These are phyloP conservation scores for Suillus spraguei DNA, from an alignment of 768 basidiomycete species.

Conservation along the genomic window DNA sequence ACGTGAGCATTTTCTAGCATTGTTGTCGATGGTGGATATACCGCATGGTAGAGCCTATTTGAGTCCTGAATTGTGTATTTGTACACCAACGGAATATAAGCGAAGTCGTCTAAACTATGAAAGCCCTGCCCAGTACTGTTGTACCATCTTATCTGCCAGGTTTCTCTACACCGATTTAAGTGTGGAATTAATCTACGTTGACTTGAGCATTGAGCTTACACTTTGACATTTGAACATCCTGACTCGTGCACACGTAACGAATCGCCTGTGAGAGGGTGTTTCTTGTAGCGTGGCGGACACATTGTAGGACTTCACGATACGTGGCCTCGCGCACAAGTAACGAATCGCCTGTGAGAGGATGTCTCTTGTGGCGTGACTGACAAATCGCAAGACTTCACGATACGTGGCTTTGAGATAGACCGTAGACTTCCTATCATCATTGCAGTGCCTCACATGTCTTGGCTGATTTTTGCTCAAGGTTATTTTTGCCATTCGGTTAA, in stretches of 20 bases:
- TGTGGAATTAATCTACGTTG: too few relatives aligned
- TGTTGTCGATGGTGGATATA: constrained; percentile 14
- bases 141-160: not conserved
- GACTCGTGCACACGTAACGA: constrained; percentile 22
- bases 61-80: not conserved
- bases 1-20: constrained; percentile 7
- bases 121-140: not conserved
- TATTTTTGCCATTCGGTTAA: constrained; percentile 26
- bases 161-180: too few relatives aligned
- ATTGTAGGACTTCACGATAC: constrained; percentile 24
- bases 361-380: constrained; percentile 24
- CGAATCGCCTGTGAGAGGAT: constrained; percentile 11
- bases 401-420: constrained; percentile 27
- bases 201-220: not conserved
- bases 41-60: constrained; percentile 9
- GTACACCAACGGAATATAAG: not conserved
- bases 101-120: not conserved
- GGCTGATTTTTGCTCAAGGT: constrained; percentile 31
- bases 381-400: constrained; percentile 24
- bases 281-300: constrained; percentile 26
- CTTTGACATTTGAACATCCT: not conserved
- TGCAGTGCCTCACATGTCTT: constrained; percentile 16
- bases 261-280: constrained; percentile 1
- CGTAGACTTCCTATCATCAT: constrained; percentile 24
- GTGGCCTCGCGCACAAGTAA: constrained; percentile 28